Evolutionary conservation across 805 yeast species (phyloP), one percentile per base, ranked within the genome.

Genomic region (Nakazawaea peltata): DNA sequence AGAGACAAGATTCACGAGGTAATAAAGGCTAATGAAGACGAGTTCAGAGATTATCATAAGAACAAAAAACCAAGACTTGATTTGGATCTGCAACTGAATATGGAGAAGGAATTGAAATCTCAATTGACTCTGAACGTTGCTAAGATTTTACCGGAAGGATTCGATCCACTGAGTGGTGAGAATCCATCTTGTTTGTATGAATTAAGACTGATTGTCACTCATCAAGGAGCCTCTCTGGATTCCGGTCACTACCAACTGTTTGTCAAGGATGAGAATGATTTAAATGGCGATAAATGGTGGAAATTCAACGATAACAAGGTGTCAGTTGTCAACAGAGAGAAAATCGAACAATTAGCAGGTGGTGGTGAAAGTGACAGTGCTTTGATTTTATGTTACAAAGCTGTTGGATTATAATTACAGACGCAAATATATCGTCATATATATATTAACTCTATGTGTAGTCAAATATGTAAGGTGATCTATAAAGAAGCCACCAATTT

Each of bases 321-420:
- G 13, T 64, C 74, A 6, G 62, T 68, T 28, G 87, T 88, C n/a
- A 75, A 69, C 42, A 81, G 76, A 51, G 92, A 87, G 34, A 85
- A 75, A 52, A 77, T 92, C 41, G 95, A 87, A 56, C 58, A 71
- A 38, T 68, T 92, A 45, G 83, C 97, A 4, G 99, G 98, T 29
- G 99, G 99, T 39, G 97, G 97, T 39, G 98, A 94, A 63, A 77
- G 95, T 47, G 99, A 92, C 58, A 78, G 92, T 50, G 99, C 98
- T 2, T 71, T 92, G 56, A 79, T 92, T 37, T 68, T 90, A 46
- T 61, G 92, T 37, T 92, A 92, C 65, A 81, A 80, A 53, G 94
- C 86, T 5, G 73, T 81, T 44, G 94, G 90, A 14, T 61, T 81
- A 45, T 69, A 59, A 30, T 50, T 40, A 37, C 23, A 14, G 8